Percentiles rank a stretch among this genome's conserved stretches.
phyloP scores from a whole-genome alignment of 2,329 filamentous ascomycete genomes.

The Decorospora gaudefroyi region DNA sequence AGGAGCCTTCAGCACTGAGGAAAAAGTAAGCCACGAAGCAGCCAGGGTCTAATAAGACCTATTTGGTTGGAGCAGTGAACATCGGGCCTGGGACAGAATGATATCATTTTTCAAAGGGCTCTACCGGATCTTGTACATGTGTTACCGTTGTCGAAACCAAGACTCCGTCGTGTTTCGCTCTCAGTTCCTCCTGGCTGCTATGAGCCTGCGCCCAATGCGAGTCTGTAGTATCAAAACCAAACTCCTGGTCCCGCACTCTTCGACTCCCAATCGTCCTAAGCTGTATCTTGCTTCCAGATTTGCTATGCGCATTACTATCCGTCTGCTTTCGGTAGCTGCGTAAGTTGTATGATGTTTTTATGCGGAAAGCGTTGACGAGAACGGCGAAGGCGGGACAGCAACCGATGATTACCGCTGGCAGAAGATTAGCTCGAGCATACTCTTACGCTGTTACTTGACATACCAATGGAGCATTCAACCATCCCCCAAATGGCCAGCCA shows the following conservation, averaged over 20 bases:
- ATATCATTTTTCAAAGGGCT: neutral
- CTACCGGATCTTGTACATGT: neutral
- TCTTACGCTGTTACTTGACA: neutral
- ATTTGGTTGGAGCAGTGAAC: too few species aligned
- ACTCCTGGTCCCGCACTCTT: neutral
- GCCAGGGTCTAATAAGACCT: too few species aligned
- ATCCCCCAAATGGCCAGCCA: constrained; percentile 46
- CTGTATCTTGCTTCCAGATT: neutral
- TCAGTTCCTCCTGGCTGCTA: constrained; percentile 18
- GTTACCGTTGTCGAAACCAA: constrained; percentile 7
- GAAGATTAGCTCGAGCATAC: constrained; percentile 1
- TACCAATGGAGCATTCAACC: constrained; percentile 41
- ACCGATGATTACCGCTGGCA: constrained; percentile 21
- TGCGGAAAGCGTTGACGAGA: constrained; percentile 8
- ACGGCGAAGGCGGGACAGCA: constrained; percentile 23
- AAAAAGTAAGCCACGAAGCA: too few species aligned
- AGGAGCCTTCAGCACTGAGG: too few species aligned
- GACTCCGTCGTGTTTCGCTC: constrained; percentile 7
- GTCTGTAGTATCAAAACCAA: neutral
- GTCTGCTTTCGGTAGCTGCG: constrained; percentile 7
- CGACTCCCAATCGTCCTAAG: neutral
- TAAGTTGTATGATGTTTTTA: constrained; percentile 7
- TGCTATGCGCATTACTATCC: neutral
- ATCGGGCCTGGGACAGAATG: too few species aligned
- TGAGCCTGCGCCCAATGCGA: constrained; percentile 6